Evolutionary conservation across 169 alveolate species (phyloP).

Genomic region (Plasmodium reichenowi): DNA sequence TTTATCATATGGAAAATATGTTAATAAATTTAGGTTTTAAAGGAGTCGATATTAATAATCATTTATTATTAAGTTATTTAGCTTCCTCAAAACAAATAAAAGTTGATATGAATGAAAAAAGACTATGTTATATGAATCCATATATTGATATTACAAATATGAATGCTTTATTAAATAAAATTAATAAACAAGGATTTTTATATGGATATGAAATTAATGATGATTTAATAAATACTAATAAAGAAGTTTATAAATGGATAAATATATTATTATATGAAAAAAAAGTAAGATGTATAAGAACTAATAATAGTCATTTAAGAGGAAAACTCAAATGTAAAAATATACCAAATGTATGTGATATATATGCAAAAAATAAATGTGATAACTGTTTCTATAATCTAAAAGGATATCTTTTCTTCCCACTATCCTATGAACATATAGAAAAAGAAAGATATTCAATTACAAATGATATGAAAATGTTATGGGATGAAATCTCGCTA

Average conservation of each 20-base stretch:
- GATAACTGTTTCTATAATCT: constrained; percentile 78
- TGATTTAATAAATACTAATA: constrained; percentile 77
- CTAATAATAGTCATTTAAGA: constrained; percentile 79
- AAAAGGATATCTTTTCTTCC: constrained; percentile 76
- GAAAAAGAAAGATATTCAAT: constrained; percentile 78
- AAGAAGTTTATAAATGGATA: constrained; percentile 72
- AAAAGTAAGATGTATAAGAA: constrained; percentile 78
- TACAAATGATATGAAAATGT: constrained; percentile 78
- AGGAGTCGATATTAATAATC: constrained; percentile 73
- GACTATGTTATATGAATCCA: constrained; percentile 69
- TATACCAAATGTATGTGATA: constrained; percentile 77
- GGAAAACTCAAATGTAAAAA: constrained; percentile 79
- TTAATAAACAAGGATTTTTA: constrained; percentile 65
- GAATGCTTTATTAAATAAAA: constrained; percentile 57
- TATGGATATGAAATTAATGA: constrained; percentile 76
- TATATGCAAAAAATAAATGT: constrained; percentile 80
- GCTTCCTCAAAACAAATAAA: constrained; percentile 72
- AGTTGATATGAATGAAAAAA: constrained; percentile 74
- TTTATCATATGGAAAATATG: constrained; percentile 72
- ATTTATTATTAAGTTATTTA: constrained; percentile 51
- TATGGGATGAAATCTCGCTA: constrained; percentile 80
- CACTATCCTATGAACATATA: constrained; percentile 78
- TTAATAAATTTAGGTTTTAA: constrained; percentile 70
- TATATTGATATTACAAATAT: constrained; percentile 62
- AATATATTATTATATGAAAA: constrained; percentile 73